Base-by-base conservation (phyloP, 2,329 filamentous ascomycete species). In the Rutstroemia sp. region DNA sequence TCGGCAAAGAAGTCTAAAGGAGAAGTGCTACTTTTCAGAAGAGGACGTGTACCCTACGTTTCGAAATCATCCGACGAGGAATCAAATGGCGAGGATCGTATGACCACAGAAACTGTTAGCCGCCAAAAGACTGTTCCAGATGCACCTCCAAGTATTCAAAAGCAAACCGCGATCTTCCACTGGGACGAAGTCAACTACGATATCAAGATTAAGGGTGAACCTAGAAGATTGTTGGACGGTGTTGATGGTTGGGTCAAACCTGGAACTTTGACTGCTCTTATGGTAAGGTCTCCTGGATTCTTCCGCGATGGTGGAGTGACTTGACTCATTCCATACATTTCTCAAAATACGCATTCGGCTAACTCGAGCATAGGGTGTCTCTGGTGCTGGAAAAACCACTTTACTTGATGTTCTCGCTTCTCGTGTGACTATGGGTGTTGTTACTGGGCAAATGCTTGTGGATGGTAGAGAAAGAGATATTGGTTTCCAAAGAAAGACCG, bases 201-300 rank as follows among this genome's bases (percentile, higher is more conserved):
- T 58, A 76, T 84, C 70, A 86, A 88, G 70, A 91, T 95, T 73
- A 95, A 95, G 75, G 77, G 77, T 14, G 83, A 92, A 65, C 74
- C 78, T 1, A 81, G 90, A 16, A 83, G 86, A 45, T 88, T 96
- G 65, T 75, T 96, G 58, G 86, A 96, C 65, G 77, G 94, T 60
- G 88, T 96, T 12, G 88, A 95, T 67, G 92, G 92, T 38, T 96
- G 89, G 88, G 90, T 96, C 58, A 94, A 95, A 72, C 92, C 92
- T 3, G 92, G 92, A 58, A 95, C 89, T 16, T 71, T 95, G 54
- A 96, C 91, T 12, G 91, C 89, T 40, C 77, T 95, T 3, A 96
- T 96, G 91, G 58, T 60, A 55, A 50, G 48, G 17, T 36, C 16
- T 27, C 23, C 14, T 5, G 1, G 30, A 21, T 27, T 14, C 27